Base-by-base conservation (phyloP, 2,329 filamentous ascomycete species). In the Pseudopyrenochaeta lycopersici region DNA sequence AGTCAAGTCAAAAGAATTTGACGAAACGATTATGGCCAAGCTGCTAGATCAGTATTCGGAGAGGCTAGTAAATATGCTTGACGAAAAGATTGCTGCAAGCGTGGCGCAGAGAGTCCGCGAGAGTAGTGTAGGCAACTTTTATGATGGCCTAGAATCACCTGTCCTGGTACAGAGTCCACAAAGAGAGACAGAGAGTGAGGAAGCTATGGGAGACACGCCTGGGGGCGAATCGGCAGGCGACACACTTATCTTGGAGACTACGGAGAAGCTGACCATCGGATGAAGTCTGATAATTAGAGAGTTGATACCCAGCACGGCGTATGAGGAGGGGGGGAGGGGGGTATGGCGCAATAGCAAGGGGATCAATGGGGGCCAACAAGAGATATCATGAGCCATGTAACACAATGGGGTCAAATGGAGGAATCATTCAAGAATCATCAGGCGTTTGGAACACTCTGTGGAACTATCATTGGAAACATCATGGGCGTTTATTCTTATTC, bases 1-100 rank as follows among this genome's bases (percentile, higher is more conserved):
- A 48, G 75, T 70, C 27, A 77, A 77, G 39, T 68, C 70, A 11
- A 77, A 74, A 31, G 64, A 64, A 5, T 54, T 80, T n/a, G 76
- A 80, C 48, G 79, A 81, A 60, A 71, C 66, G 1, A 70, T 70
- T 5, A 75, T 81, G 70, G 69, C 73, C 35, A 88, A 87, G 44
- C 76, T 92, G 39, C 77, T 93, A 7, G 90, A 92, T 62, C 86
- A 91, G 74, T 92, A 92, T 66, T 90, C 88, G 2, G 88, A 91
- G 66, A 82, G 87, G 54, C 78, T 93, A 42, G 85, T 91, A 5
- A 85, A 81, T 40, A 81, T 92, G 74, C 80, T 93, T 39, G 89
- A 92, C 60, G 87, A 91, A 72, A 90, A 89, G 71, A 81, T 92
- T 38, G 73, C 74, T 20, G 76, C 71, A 23, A 74, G 71, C 11